These are phyloP conservation scores for Mucor racemosus DNA, from an alignment of 371 early-diverging fungal genomes.

Conservation along the genomic window DNA sequence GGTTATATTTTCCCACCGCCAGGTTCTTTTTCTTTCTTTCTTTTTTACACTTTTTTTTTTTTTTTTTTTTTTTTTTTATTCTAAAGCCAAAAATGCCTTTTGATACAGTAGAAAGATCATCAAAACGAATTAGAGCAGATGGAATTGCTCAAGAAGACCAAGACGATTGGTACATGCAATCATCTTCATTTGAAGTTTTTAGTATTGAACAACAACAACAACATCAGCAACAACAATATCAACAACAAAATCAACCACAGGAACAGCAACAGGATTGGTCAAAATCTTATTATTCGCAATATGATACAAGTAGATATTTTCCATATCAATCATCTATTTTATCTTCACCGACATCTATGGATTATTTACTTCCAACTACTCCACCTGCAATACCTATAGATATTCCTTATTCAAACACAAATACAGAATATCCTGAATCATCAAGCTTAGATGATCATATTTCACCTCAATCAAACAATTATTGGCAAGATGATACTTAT, in stretches of 20 bases:
- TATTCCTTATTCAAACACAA: conserved; percentile 20
- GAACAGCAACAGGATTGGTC: conserved; percentile 6
- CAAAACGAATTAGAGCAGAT: conserved; percentile 28
- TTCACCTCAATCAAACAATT: conserved; percentile 14
- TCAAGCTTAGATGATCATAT: conserved; percentile 23
- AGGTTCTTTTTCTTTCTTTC: background rate
- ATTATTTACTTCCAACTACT: conserved; percentile 23
- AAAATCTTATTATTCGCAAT: background rate
- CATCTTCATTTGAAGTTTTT: conserved; percentile 11
- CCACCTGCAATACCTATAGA: conserved; percentile 28
- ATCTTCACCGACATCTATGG: conserved; percentile 15
- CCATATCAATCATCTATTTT: conserved; percentile 16
- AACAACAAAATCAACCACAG: background rate
- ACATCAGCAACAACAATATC: background rate
- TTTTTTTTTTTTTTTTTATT: conserved; percentile 7
- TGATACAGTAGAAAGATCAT: conserved; percentile 35
- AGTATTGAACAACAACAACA: conserved; percentile 6
- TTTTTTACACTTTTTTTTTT: conserved; percentile 9
- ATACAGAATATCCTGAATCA: conserved; percentile 15
- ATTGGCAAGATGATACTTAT: conserved; percentile 23
- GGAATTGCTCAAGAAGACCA: conserved; percentile 15
- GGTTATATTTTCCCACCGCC: conserved; percentile 33
- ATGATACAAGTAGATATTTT: conserved; percentile 1
- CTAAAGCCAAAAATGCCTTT: conserved; percentile 26
- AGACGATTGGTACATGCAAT: conserved; percentile 27